Evolutionary conservation across 139 green algal genomes (phyloP).

Genomic region (Limnomonas spitsbergensis): DNA sequence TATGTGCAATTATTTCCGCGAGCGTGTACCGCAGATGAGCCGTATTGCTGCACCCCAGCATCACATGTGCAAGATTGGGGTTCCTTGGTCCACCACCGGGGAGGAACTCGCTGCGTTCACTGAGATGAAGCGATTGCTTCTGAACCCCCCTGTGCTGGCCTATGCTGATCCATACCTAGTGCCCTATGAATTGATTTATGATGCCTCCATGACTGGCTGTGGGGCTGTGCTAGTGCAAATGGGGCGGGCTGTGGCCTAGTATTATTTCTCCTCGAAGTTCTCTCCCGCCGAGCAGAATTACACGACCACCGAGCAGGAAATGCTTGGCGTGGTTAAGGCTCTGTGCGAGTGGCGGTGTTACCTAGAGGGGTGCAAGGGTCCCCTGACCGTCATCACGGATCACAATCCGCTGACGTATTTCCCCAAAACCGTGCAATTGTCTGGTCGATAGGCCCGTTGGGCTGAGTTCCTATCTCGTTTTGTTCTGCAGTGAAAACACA

Average conservation of each 20-base stretch:
- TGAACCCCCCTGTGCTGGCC: conserved; percentile 25
- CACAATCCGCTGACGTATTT: conserved; percentile 42
- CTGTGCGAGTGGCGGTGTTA: conserved; percentile 44
- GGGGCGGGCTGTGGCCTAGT: conserved; percentile 36
- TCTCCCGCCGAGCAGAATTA: conserved; percentile 44
- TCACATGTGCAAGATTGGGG: conserved; percentile 26
- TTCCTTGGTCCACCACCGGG: conserved; percentile 18
- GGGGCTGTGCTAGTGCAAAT: conserved; percentile 43
- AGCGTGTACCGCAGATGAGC: conserved; percentile 43
- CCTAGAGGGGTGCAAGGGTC: conserved; percentile 24
- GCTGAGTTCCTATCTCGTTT: conserved; percentile 28
- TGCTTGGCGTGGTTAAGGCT: conserved; percentile 38
- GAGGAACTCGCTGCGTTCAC: conserved; percentile 16
- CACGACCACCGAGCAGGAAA: conserved; percentile 40
- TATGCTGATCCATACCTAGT: conserved; percentile 17
- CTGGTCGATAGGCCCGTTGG: conserved; percentile 33
- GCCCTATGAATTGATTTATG: conserved; percentile 33
- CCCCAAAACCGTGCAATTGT: conserved; percentile 3
- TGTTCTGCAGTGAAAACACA: conserved; percentile 29
- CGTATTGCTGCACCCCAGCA: conserved; percentile 38
- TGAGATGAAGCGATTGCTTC: conserved; percentile 15
- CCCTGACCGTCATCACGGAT: conserved; percentile 38
- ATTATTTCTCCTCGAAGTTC: conserved; percentile 36
- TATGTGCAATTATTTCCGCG: conserved; percentile 50
- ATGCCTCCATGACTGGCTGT: conserved; percentile 29